Percentiles rank a stretch among this genome's conserved stretches.
phyloP scores from a whole-genome alignment of 306 rosid genomes.

The Cucurbita pepo region DNA sequence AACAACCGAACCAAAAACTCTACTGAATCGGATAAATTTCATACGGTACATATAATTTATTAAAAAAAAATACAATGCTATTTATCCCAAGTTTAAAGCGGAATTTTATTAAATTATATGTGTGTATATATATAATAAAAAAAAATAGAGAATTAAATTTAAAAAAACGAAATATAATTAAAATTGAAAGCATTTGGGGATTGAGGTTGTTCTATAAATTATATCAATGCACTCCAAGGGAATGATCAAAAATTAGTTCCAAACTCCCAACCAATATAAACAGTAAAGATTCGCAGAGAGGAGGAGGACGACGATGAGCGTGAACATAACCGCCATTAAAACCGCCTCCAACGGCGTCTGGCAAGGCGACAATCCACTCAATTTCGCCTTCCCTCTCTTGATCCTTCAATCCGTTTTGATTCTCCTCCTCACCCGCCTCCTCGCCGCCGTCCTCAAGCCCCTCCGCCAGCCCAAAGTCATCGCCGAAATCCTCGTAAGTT shows the following conservation, averaged over 20 bases:
- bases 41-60: too few relatives aligned
- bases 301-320: conserved; percentile 4
- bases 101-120: too few relatives aligned
- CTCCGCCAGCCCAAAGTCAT: conserved; percentile 86
- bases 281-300: neutral
- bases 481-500: conserved; percentile 52
- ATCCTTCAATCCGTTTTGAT: conserved; percentile 42
- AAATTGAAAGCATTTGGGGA: neutral
- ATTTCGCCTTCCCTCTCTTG: conserved; percentile 69
- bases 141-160: too few relatives aligned
- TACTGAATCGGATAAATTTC: too few relatives aligned
- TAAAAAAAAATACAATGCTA: too few relatives aligned
- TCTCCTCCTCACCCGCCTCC: conserved; percentile 36
- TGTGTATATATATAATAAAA: too few relatives aligned
- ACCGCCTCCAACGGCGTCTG: conserved; percentile 55
- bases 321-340: conserved; percentile 50
- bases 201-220: neutral
- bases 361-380: conserved; percentile 77
- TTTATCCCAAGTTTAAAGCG: too few relatives aligned
- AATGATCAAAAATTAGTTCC: neutral
- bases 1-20: too few relatives aligned
- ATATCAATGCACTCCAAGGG: neutral
- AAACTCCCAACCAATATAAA: too few relatives aligned
- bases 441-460: conserved; percentile 57
- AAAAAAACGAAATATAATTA: too few relatives aligned